phyloP scores from a whole-genome alignment of 2,329 filamentous ascomycete genomes.

The Akanthomyces dipterigenus region DNA sequence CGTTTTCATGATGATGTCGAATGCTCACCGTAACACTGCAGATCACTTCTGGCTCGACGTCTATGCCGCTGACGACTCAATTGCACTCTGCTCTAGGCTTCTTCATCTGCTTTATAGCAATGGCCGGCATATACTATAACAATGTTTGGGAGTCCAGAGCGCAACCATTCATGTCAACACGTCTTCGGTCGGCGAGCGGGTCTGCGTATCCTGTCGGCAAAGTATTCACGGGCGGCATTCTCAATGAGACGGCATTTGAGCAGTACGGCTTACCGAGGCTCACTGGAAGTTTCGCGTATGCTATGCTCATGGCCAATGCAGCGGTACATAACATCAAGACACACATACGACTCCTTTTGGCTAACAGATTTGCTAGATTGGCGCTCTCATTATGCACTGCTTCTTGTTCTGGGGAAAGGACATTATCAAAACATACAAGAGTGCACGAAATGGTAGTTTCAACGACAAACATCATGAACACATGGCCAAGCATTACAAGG shows the following conservation, averaged over 20 bases:
- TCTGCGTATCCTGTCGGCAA: conserved; percentile 31
- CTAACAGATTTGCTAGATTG: conserved; percentile 34
- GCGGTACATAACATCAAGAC: conserved; percentile 37
- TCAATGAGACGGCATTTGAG: conserved; percentile 35
- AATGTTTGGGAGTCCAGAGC: conserved; percentile 39
- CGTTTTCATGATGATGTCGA: too few relatives aligned
- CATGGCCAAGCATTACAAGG: conserved; percentile 47
- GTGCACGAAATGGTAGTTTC: conserved; percentile 33
- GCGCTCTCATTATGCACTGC: conserved; percentile 45
- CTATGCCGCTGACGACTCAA: conserved; percentile 46
- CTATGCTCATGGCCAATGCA: conserved; percentile 51
- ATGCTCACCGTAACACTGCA: conserved; percentile 18
- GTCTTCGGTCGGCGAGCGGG: conserved; percentile 34
- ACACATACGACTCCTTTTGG: conserved; percentile 11
- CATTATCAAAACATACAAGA: conserved; percentile 39
- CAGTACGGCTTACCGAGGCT: conserved; percentile 40
- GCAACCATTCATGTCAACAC: conserved; percentile 50
- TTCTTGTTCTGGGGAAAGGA: conserved; percentile 50
- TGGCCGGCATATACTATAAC: conserved; percentile 46
- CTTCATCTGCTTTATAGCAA: conserved; percentile 40
- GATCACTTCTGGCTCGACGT: conserved; percentile 47
- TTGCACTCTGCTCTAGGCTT: conserved; percentile 38
- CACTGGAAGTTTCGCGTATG: conserved; percentile 43
- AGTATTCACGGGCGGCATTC: conserved; percentile 34
- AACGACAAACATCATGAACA: conserved; percentile 46